These are phyloP conservation scores for Colletotrichum destructivum DNA, from an alignment of 2,329 filamentous ascomycete genomes.

Conservation along the genomic window DNA sequence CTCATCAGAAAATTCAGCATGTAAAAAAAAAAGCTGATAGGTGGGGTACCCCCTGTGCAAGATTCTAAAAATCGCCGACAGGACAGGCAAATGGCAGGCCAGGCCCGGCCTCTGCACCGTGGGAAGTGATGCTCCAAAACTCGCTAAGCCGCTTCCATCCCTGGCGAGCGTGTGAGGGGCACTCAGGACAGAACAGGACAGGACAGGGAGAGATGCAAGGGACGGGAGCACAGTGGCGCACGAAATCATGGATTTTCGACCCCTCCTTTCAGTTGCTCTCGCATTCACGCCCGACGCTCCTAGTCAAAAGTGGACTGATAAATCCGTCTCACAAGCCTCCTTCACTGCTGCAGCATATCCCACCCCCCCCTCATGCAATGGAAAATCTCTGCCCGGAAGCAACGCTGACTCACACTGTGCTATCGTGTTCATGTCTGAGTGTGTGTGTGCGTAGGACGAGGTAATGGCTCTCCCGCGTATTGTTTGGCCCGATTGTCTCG, in stretches of 20 bases:
- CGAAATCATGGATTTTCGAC: not conserved
- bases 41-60: slow-evolving; percentile 35
- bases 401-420: slow-evolving; percentile 35
- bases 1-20: slow-evolving; percentile 29
- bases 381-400: slow-evolving; percentile 11
- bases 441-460: not conserved
- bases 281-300: slow-evolving; percentile 22
- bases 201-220: slow-evolving; percentile 39
- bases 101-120: slow-evolving; percentile 23
- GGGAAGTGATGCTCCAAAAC: slow-evolving; percentile 24
- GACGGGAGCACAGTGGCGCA: slow-evolving; percentile 15
- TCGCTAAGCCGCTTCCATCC: slow-evolving; percentile 37
- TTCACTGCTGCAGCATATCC: slow-evolving; percentile 2
- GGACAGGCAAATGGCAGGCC: slow-evolving; percentile 28
- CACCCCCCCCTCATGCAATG: slow-evolving; percentile 7
- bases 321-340: slow-evolving; percentile 33
- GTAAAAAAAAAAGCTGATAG: slow-evolving; percentile 16
- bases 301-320: slow-evolving; percentile 28
- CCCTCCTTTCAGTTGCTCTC: slow-evolving; percentile 34
- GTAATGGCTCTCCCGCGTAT: slow-evolving; percentile 18
- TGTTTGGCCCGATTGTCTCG: slow-evolving; percentile 23
- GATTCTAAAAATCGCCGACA: slow-evolving; percentile 42
- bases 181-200: not conserved
- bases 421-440: no score
- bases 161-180: slow-evolving; percentile 13